Evolutionary conservation across 306 rosid species (phyloP), one percentile per base, ranked within the genome.

Genomic region (Corylus heterophylla): DNA sequence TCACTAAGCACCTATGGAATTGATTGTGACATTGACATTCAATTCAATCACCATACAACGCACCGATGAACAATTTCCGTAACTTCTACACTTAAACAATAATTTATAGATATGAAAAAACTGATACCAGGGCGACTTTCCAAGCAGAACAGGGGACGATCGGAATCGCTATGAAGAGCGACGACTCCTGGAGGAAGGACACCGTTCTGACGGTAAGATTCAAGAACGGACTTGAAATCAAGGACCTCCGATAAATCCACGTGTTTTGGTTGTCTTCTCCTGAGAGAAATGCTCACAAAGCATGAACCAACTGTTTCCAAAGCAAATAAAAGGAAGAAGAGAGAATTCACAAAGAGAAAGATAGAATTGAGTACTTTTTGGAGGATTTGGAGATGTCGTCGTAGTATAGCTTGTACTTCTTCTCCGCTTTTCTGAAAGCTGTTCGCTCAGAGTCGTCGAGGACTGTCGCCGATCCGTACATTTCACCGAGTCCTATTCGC

Each of bases 351-450:
- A 13, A 18, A 3, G 50, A 70, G 29, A 55, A 16, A 25, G 3
- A 63, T 7, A 3, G 13, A 71, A 50, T 17, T 25, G 47, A 29
- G 35, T 88, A 92, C 97, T 86, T 94, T 76, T 84, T 88, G 61
- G 88, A 82, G 56, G 84, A 82, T 79, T 80, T 86, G 83, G 81
- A 85, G 50, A 82, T 81, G 81, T 89, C 87, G 52, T 91, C 94
- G 84, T 87, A 95, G 76, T 91, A 95, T 54, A 95, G 91, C 90
- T 95, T 92, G 90, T 92, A 92, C 42, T 92, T 88, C 97, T 95
- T 95, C 89, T 95, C 98, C 1, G 97, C 89, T 85, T 82, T 86
- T 76, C 97, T 86, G 89, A 92, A 95, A 50, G 95, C 97, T 31
- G 97, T 92, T 82, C 93, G 90, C 77, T 91, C 97, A 8, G 89